Evolutionary conservation across 1,284 basidiomycete genomes (phyloP).

Genomic region (Ceratobasidium sp.): DNA sequence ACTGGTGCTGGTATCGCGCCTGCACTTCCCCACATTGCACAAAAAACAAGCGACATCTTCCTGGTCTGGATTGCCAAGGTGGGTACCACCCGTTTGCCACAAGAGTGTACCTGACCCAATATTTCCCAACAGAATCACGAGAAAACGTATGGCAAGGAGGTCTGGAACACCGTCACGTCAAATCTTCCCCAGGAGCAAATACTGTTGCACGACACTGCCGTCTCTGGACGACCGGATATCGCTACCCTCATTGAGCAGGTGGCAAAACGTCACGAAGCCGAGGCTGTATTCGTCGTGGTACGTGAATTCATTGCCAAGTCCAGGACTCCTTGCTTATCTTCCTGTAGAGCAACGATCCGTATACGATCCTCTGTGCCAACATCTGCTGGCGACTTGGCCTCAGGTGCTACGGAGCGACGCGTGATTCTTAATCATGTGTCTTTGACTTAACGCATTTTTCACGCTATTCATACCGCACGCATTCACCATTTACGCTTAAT

Average conservation of each 20-base stretch:
- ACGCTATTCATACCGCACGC: background rate
- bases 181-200: constrained; percentile 31
- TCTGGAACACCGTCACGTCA: constrained; percentile 33
- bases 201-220: constrained; percentile 32
- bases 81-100: background rate
- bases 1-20: constrained; percentile 35
- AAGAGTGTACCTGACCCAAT: background rate
- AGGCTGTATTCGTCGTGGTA: constrained; percentile 37
- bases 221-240: constrained; percentile 24
- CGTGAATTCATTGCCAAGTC: background rate
- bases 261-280: constrained; percentile 31
- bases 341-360: constrained; percentile 31
- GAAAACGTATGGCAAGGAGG: constrained; percentile 32
- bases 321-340: background rate
- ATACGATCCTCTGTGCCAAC: constrained; percentile 37
- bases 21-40: constrained; percentile 31
- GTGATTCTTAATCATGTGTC: constrained; percentile 15
- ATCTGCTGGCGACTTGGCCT: constrained; percentile 38
- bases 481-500: background rate
- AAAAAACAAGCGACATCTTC: constrained; percentile 32
- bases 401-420: constrained; percentile 32
- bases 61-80: constrained; percentile 37
- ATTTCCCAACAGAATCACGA: constrained; percentile 26
- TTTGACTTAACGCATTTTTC: background rate
- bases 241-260: constrained; percentile 16